Evolutionary conservation across 805 yeast genomes (phyloP).

Genomic region (Wickerhamiella dianesei): DNA sequence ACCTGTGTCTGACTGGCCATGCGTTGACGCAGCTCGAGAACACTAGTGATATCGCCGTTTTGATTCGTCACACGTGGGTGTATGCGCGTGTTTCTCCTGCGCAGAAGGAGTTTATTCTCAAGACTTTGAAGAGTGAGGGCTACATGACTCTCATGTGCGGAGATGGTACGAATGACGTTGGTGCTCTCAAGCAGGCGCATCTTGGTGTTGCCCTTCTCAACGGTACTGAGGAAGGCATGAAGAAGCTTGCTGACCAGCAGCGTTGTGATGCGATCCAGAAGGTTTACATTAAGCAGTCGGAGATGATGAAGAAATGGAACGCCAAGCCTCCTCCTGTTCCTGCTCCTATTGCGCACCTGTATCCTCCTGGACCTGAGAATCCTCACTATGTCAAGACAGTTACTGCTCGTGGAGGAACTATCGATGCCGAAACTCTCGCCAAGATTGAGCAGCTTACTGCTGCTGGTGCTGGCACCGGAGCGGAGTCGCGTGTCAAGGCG

Average conservation of each 20-base stretch:
- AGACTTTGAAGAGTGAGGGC: slow-evolving; percentile 71
- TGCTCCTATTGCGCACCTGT: slow-evolving; percentile 74
- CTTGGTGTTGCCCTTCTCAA: slow-evolving; percentile 95
- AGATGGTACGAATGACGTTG: slow-evolving; percentile 99
- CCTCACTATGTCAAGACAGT: slow-evolving; percentile 79
- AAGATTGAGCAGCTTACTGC: slow-evolving; percentile 27
- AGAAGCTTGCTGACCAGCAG: slow-evolving; percentile 71
- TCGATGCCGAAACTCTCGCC: slow-evolving; percentile 39
- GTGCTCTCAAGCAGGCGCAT: slow-evolving; percentile 97
- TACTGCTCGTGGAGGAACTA: slow-evolving; percentile 67
- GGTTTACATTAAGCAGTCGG: slow-evolving; percentile 75
- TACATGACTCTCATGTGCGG: slow-evolving; percentile 97
- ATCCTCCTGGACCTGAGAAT: slow-evolving; percentile 89
- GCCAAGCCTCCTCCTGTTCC: slow-evolving; percentile 68
- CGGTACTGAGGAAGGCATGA: slow-evolving; percentile 90
- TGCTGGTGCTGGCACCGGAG: slow-evolving; percentile 26
- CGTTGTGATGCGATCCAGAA: slow-evolving; percentile 48
- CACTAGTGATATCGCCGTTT: slow-evolving; percentile 44
- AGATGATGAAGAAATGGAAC: slow-evolving; percentile 66
- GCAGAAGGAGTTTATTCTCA: slow-evolving; percentile 85
- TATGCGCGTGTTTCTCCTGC: slow-evolving; percentile 95
- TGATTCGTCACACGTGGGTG: slow-evolving; percentile 87
- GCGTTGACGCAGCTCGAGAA: slow-evolving; percentile 53
- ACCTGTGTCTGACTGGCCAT: slow-evolving; percentile 85
- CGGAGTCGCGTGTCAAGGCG: slow-evolving; percentile 27